Percentiles rank a stretch among this genome's conserved stretches.
Evolutionary conservation across 352 stramenopile species (phyloP).

Genomic region (Phytophthora uliginosa): DNA sequence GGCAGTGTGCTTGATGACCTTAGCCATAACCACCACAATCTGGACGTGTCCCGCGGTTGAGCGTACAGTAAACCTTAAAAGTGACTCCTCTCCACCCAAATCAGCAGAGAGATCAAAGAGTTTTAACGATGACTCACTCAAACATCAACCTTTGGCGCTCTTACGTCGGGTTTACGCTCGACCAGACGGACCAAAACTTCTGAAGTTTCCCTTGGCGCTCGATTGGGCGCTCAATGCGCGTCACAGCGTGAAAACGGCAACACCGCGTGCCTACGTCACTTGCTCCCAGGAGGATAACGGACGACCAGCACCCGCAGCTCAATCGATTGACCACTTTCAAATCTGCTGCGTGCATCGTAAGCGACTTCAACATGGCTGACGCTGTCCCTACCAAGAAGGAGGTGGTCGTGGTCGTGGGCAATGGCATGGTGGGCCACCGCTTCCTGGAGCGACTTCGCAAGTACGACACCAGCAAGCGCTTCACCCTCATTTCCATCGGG

Average conservation of each 20-base stretch:
- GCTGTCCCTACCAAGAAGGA: conserved; percentile 38
- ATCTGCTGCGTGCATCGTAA: conserved; percentile 14
- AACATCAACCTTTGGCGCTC: neutral
- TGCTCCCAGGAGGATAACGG: conserved; percentile 13
- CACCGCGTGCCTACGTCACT: conserved; percentile 7
- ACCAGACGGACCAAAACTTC: conserved; percentile 3
- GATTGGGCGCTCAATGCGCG: conserved; percentile 40
- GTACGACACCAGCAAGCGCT: conserved; percentile 68
- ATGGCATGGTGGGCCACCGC: conserved; percentile 93
- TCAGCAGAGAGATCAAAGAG: neutral
- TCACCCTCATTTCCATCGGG: conserved; percentile 91
- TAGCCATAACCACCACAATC: conserved; percentile 10
- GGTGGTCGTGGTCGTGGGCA: conserved; percentile 91
- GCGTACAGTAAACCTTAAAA: neutral
- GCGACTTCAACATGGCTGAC: conserved; percentile 27
- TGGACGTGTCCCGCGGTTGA: neutral
- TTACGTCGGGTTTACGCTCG: conserved; percentile 27
- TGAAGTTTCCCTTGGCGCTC: conserved; percentile 20
- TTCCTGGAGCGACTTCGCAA: conserved; percentile 87
- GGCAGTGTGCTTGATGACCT: too few species aligned
- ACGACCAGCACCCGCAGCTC: neutral
- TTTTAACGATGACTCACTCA: conserved; percentile 30
- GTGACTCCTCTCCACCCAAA: neutral
- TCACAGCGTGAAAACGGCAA: conserved; percentile 25
- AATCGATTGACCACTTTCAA: conserved; percentile 25